Conservation (phyloP, 805 yeast species). For the Wickerhamomyces canadensis region DNA sequence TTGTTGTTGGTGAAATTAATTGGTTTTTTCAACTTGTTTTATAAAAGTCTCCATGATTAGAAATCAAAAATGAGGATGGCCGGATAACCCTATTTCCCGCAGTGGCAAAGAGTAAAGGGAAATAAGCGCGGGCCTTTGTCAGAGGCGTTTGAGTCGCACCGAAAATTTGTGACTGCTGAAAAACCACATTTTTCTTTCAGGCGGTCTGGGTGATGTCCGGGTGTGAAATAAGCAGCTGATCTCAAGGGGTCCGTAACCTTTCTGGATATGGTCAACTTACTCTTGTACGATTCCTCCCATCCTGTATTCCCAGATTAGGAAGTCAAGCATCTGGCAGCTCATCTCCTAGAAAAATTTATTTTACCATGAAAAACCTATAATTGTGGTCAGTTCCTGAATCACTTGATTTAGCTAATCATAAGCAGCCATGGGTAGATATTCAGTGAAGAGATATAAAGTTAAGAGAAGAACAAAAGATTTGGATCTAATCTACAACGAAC, state of each 20-base stretch:
- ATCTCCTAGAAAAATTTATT: slow-evolving; percentile 6
- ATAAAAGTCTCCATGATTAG: slow-evolving; percentile 1
- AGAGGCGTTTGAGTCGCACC: not conserved
- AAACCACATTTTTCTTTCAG: too few relatives aligned
- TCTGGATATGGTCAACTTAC: too few relatives aligned
- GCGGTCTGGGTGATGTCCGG: not conserved
- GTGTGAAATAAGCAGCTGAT: not conserved
- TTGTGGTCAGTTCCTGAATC: slow-evolving; percentile 1
- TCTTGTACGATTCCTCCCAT: too few relatives aligned
- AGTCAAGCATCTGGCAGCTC: not conserved
- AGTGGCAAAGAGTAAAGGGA: not conserved
- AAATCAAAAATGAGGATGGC: slow-evolving; percentile 4
- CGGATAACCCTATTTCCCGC: too few relatives aligned
- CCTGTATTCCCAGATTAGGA: not conserved
- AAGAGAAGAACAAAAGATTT: slow-evolving; percentile 81
- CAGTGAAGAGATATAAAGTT: slow-evolving; percentile 82
- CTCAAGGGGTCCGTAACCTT: too few relatives aligned
- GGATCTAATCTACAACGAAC: slow-evolving; percentile 76
- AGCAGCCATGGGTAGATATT: slow-evolving; percentile 72
- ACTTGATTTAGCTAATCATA: slow-evolving; percentile 3
- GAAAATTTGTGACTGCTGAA: not conserved
- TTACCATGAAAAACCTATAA: not conserved
- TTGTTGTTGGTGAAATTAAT: not conserved
- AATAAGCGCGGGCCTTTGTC: not conserved
- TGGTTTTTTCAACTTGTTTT: not conserved